Evolutionary conservation across 106 monocot genomes (phyloP).

Genomic region (Platanthera guangdongensis): DNA sequence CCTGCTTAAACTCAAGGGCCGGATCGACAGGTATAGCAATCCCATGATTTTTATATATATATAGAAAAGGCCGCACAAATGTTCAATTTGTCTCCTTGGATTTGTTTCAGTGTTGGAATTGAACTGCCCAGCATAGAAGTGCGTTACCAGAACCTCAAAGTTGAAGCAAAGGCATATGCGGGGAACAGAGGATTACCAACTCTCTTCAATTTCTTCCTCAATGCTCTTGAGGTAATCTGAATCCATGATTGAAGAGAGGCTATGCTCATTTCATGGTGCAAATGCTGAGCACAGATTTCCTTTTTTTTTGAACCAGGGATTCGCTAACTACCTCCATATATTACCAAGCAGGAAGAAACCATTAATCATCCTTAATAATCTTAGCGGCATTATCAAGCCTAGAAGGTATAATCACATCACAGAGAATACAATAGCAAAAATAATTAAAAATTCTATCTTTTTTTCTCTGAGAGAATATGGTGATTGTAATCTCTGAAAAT

Average conservation of each 20-base stretch:
- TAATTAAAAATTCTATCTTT: neutral
- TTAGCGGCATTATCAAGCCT: slow-evolving; percentile 30
- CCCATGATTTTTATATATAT: neutral
- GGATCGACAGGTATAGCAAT: slow-evolving; percentile 42
- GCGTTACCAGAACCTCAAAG: slow-evolving; percentile 37
- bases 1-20: slow-evolving; percentile 54
- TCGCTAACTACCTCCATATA: slow-evolving; percentile 13
- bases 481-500: neutral
- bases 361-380: slow-evolving; percentile 14
- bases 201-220: slow-evolving; percentile 28
- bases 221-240: slow-evolving; percentile 34
- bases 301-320: slow-evolving; percentile 3
- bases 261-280: neutral
- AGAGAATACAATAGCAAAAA: neutral
- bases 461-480: no score
- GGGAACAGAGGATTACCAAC: slow-evolving; percentile 53
- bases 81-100: neutral
- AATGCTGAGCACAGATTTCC: neutral
- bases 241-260: neutral
- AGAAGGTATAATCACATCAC: slow-evolving; percentile 5
- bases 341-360: slow-evolving; percentile 15
- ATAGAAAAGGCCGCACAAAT: neutral
- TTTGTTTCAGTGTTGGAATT: slow-evolving; percentile 46
- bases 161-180: slow-evolving; percentile 32
- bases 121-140: slow-evolving; percentile 60